Percentiles rank a stretch among this genome's conserved stretches.
phyloP scores from a whole-genome alignment of 1,139 yeast genomes.

The Geotrichum australiense region DNA sequence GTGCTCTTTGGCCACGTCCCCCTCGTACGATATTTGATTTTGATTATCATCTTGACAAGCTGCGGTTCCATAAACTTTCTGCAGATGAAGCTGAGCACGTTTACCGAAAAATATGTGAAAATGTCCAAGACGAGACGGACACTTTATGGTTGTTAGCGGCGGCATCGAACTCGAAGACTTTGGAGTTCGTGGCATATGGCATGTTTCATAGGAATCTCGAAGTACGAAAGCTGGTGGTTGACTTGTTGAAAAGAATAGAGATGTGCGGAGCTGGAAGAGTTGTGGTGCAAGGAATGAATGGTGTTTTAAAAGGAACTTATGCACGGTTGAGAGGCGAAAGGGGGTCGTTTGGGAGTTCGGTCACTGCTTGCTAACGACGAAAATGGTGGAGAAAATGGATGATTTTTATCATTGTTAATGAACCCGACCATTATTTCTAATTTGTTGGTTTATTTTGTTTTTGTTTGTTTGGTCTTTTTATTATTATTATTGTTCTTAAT shows the following conservation, averaged over 20 bases:
- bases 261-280: slow-evolving; percentile 32
- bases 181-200: slow-evolving; percentile 33
- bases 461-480: too few relatives aligned
- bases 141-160: slow-evolving; percentile 30
- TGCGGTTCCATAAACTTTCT: slow-evolving; percentile 26
- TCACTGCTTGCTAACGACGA: too few relatives aligned
- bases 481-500: too few relatives aligned
- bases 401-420: too few relatives aligned
- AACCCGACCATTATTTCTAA: too few relatives aligned
- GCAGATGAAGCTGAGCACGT: slow-evolving; percentile 30
- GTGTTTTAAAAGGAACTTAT: too few relatives aligned
- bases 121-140: slow-evolving; percentile 31
- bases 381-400: too few relatives aligned
- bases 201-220: slow-evolving; percentile 31
- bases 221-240: slow-evolving; percentile 28
- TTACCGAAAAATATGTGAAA: slow-evolving; percentile 25
- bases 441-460: too few relatives aligned
- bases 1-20: slow-evolving; percentile 21
- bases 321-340: too few relatives aligned
- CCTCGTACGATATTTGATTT: slow-evolving; percentile 31
- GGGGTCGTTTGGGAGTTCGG: too few relatives aligned
- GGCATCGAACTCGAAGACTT: slow-evolving; percentile 24
- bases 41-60: slow-evolving; percentile 31
- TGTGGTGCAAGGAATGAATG: too few relatives aligned
- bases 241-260: slow-evolving; percentile 30